Base-by-base conservation (phyloP, 2,329 filamentous ascomycete genomes). In the Aspergillus pseudonomiae region DNA sequence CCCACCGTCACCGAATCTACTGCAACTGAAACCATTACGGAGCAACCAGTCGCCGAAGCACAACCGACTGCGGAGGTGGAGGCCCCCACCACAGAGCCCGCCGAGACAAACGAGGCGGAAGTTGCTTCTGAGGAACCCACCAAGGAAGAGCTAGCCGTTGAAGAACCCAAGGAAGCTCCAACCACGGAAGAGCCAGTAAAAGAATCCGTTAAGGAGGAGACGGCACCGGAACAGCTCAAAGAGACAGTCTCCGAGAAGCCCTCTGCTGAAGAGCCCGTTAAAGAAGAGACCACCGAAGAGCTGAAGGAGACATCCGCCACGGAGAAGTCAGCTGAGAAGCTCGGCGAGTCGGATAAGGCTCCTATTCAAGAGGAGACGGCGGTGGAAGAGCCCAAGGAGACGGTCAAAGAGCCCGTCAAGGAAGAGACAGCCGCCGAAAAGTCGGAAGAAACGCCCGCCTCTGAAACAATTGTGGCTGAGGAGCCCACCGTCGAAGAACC, bases 361-460 rank as follows among this genome's bases (percentile, higher is more conserved):
- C 53, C 57, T 9, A 48, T 28, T 34, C 59, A 36, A 57, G 67
- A 60, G 28, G 61, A 62, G 41, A 14, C 50, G 30, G 50, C 56
- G 30, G 53, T 56, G 1, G 66, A 69, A 41, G 60, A 65, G 58
- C 41, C 63, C 11, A 41, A 70, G 39, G 59, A 65, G 59, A 34
- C 28, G 19, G 26, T 14, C n/a, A n/a, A 55, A 55, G 52, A 39
- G 6, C 32, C 21, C 0, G 43, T 30, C 4, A 39, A 52, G 46
- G 46, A 52, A 41, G 57, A 59, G 32, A 6, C 32, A n/a, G 28
- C 57, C 21, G 11, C 32, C 6, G 32, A 19, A 55, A 19, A 19
- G 10, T 19, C n/a, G 19, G 12, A 36, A 21, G 52, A 39, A 48
- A 6, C 12, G 21, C 10, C 32, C 2, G 32, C 12, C 1, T 16